Percentiles rank a stretch among this genome's conserved stretches.
Evolutionary conservation across 148 eudicot species (phyloP).

Genomic region (Nyssa sinensis): DNA sequence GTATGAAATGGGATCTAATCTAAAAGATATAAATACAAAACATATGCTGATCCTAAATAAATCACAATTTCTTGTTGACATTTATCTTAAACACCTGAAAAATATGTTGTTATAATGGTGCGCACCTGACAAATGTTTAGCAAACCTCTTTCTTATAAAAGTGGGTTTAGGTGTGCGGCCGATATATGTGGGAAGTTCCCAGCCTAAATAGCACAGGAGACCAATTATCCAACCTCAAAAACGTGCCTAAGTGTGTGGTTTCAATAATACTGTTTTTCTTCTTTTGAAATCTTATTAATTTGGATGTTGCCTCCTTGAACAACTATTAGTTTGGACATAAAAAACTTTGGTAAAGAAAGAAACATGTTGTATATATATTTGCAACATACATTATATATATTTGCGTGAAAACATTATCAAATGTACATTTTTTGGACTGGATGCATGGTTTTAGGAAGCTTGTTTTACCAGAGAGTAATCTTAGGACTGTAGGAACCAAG

Average conservation of each 20-base stretch:
- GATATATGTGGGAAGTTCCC: not conserved
- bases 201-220: not conserved
- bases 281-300: too few relatives aligned
- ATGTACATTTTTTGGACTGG: not conserved
- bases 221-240: not conserved
- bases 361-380: too few relatives aligned
- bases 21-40: too few relatives aligned
- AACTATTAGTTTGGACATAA: not conserved
- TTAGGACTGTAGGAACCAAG: not conserved
- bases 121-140: not conserved
- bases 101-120: too few relatives aligned
- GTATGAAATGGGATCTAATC: too few relatives aligned
- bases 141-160: not conserved
- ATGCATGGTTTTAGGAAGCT: not conserved
- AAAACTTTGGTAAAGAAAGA: not conserved
- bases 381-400: too few relatives aligned
- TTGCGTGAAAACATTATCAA: not conserved
- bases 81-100: not conserved
- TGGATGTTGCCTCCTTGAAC: not conserved
- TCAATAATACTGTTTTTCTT: not conserved
- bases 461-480: not conserved
- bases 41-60: too few relatives aligned
- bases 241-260: too few relatives aligned
- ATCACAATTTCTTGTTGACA: not conserved
- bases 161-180: too few relatives aligned